Percentiles rank a stretch among this genome's conserved stretches.
phyloP scores from a whole-genome alignment of 805 yeast species.

The Pichia deserticola region DNA sequence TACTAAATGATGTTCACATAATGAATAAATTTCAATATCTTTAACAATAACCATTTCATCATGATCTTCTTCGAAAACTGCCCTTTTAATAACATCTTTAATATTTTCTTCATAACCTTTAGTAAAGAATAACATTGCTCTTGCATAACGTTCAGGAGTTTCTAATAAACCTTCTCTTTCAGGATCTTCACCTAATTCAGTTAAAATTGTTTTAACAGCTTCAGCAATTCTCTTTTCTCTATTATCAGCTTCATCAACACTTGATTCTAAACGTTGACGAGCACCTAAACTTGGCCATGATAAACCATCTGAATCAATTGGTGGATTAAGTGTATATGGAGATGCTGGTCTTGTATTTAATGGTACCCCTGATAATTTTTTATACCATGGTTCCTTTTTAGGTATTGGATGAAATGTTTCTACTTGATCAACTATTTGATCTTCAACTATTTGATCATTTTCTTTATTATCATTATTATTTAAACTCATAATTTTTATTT shows the following conservation, averaged over 20 bases:
- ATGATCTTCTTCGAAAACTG: conserved; percentile 96
- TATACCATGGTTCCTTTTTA: conserved; percentile 29
- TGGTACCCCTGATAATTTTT: conserved; percentile 41
- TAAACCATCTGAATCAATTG: conserved; percentile 82
- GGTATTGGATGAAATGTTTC: conserved; percentile 25
- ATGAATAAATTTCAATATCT: conserved; percentile 84
- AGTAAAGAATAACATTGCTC: conserved; percentile 93
- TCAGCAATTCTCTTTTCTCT: conserved; percentile 73
- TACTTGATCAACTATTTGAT: background rate
- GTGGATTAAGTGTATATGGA: conserved; percentile 76
- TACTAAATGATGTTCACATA: conserved; percentile 96
- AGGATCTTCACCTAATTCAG: conserved; percentile 88
- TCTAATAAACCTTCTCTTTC: conserved; percentile 82
- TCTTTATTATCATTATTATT: conserved; percentile 1
- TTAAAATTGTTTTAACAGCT: conserved; percentile 71
- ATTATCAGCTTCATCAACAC: conserved; percentile 52
- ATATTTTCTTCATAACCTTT: conserved; percentile 95
- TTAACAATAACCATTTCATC: conserved; percentile 98
- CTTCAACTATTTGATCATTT: conserved; percentile 1
- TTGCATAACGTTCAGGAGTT: conserved; percentile 93
- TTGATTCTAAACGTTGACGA: conserved; percentile 61
- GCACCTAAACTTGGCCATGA: conserved; percentile 95
- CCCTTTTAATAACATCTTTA: conserved; percentile 84
- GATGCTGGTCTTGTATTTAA: conserved; percentile 71
- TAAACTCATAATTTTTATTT: conserved; percentile 7